phyloP scores from a whole-genome alignment of 306 rosid genomes.

The Quercus gilva region DNA sequence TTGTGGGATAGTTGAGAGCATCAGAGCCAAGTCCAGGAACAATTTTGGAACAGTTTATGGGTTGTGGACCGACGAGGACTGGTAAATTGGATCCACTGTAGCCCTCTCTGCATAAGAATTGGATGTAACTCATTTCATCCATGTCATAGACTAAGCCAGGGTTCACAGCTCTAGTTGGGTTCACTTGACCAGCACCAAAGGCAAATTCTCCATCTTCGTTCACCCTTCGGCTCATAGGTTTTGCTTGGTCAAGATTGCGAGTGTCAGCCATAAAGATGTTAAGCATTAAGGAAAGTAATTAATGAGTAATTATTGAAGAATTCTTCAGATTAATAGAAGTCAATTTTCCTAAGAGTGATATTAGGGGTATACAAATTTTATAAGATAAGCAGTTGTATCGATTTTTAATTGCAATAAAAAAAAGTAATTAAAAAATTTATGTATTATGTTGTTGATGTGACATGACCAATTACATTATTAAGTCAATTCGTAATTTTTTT shows the following conservation, averaged over 20 bases:
- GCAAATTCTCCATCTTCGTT: conserved; percentile 68
- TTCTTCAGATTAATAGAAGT: background rate
- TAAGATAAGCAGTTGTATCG: too few relatives aligned
- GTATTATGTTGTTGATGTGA: too few relatives aligned
- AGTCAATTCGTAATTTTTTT: too few relatives aligned
- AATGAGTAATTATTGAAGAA: background rate
- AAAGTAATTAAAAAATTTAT: too few relatives aligned
- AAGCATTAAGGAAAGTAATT: background rate
- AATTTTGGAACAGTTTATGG: conserved; percentile 62
- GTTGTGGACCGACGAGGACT: conserved; percentile 42
- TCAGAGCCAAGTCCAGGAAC: conserved; percentile 67
- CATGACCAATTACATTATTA: too few relatives aligned
- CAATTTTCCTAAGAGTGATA: background rate
- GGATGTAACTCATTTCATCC: conserved; percentile 55
- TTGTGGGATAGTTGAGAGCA: conserved; percentile 74
- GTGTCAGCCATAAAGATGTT: conserved; percentile 12
- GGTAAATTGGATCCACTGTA: conserved; percentile 47
- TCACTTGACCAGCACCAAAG: conserved; percentile 77
- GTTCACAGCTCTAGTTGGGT: conserved; percentile 56
- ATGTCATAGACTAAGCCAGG: conserved; percentile 82
- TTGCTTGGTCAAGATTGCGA: conserved; percentile 45
- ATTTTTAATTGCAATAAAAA: too few relatives aligned
- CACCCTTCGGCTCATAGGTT: conserved; percentile 57
- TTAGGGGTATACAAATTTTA: background rate
- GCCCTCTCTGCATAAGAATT: conserved; percentile 81